Base-by-base conservation (phyloP, 1,284 basidiomycete species). In the Afroboletus lepidellus region DNA sequence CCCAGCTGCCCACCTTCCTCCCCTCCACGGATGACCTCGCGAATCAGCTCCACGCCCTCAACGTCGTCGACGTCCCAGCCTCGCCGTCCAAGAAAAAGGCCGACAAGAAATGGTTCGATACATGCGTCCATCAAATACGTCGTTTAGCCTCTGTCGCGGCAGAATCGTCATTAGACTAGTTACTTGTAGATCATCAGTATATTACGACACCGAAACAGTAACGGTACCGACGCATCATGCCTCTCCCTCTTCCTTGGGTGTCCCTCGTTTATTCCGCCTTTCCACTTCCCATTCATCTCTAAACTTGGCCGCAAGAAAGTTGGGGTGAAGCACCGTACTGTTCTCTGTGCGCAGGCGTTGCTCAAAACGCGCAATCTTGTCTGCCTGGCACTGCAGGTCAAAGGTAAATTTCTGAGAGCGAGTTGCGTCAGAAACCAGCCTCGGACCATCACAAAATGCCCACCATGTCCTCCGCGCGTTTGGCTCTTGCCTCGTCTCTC, bases 301-400 rank as follows among this genome's bases (percentile, higher is more conserved):
- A 73, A 82, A 83, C 53, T 79, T 80, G 7, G 76, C 82, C 3
- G 78, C 87, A 29, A 90, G 71, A 39, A 81, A 80, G 58, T 88
- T 88, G 0, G 87, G 87, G 58, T 76, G 88, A 34, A 84, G 60
- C 0, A 80, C 83, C 4, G 76, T 73, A 43, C 84, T 82, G 46
- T 71, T 74, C 16, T 74, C 71, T 7, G 62, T 61, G 42, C 74
- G 72, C 20, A 89, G 57, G 41, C 72, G 72, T 50, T 85, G 82
- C 61, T 88, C 86, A 55, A 85, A 90, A 2, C 74, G 72, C 16
- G 75, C 67, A 37, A 90, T 84, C 67, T 85, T 88, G 57, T 90
- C 85, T 15, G 75, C 74, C 50, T 85, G 79, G 0, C 75, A 77
- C 65, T 87, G 85, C n/a, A 90, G 67, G 65, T 89, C 84, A 60